phyloP scores from a whole-genome alignment of 257 asterid species.

The Solanum bukasovii region DNA sequence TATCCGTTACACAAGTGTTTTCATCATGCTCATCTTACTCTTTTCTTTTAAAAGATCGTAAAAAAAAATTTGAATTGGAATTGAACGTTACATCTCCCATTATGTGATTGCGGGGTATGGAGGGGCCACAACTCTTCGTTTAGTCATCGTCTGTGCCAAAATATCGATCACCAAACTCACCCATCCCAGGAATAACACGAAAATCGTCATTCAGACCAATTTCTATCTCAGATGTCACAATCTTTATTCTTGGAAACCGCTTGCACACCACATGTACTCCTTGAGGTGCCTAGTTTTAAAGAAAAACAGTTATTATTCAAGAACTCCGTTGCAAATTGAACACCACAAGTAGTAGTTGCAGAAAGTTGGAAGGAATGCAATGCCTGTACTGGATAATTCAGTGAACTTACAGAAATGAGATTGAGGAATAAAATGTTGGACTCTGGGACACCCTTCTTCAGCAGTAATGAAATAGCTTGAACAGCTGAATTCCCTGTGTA shows the following conservation, averaged over 20 bases:
- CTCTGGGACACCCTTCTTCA: slow-evolving; percentile 94
- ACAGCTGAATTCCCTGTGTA: slow-evolving; percentile 93
- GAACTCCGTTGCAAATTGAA: neutral
- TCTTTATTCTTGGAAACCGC: slow-evolving; percentile 82
- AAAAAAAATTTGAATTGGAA: neutral
- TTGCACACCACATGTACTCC: slow-evolving; percentile 93
- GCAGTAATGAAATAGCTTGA: slow-evolving; percentile 75
- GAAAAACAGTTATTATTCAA: neutral
- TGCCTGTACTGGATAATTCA: neutral
- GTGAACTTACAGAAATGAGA: slow-evolving; percentile 74
- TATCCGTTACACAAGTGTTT: neutral
- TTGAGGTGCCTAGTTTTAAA: slow-evolving; percentile 75
- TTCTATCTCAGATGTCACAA: slow-evolving; percentile 99
- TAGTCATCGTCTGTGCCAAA: slow-evolving; percentile 91
- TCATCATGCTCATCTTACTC: neutral
- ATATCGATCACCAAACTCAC: slow-evolving; percentile 95
- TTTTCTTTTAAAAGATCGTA: neutral
- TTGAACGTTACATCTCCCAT: neutral
- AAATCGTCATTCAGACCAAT: slow-evolving; percentile 69
- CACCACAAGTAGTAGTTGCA: neutral
- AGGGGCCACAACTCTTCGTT: slow-evolving; percentile 2
- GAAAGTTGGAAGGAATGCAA: neutral
- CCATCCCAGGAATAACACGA: slow-evolving; percentile 96
- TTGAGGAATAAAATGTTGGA: slow-evolving; percentile 89
- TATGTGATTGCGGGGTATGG: neutral